Evolutionary conservation across 257 asterid genomes (phyloP), one percentile per base, ranked within the genome.

Genomic region (Solanum habrochaites): DNA sequence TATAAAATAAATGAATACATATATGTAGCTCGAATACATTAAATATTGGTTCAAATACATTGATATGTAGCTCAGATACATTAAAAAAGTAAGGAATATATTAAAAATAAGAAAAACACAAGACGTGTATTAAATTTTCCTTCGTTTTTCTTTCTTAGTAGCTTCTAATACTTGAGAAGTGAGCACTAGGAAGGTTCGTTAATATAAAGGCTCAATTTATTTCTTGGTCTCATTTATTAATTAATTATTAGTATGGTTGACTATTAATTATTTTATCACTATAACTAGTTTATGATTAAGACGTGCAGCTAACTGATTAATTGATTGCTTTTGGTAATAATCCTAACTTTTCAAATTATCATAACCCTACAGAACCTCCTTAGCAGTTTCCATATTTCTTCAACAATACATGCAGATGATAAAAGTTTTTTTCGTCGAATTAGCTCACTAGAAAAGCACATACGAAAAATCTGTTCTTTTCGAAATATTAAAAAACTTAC

Each of bases 21-120:
- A 35, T 35, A 35, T 35, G 37, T 35, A 35, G 37, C 37, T 35
- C 1, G 6, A 5, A 35, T 35, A 37, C 7, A 37, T 37, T 32
- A 32, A 32, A 32, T 32, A 4, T 32, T 32, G 0, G 5, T 0
- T 32, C 5, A 32, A 3, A 32, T 32, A 0, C 1, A 4, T 32
- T 32, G 1, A 32, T 32, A 32, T 37, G 2, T 37, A 1, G 7
- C 0, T 5, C 2, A 1, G 1, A 37, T 37, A 6, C 0, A 37
- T 1, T 37, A 37, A 37, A 35, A 0, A 37, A 1, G 1, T 37
- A 37, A 37, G 7, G 2, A 37, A 37, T 37, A 37, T 5, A 35
- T 37, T 37, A 0, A 6, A 37, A 37, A 37, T 37, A 37, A 37
- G 39, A 1, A 0, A 35, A 37, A 37, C 39, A 37, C 7, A 0